A percentile compares a stretch with the other conserved stretches of the same genome.
Conservation (phyloP, 1,284 basidiomycete genomes). For the Meira nashicola region DNA sequence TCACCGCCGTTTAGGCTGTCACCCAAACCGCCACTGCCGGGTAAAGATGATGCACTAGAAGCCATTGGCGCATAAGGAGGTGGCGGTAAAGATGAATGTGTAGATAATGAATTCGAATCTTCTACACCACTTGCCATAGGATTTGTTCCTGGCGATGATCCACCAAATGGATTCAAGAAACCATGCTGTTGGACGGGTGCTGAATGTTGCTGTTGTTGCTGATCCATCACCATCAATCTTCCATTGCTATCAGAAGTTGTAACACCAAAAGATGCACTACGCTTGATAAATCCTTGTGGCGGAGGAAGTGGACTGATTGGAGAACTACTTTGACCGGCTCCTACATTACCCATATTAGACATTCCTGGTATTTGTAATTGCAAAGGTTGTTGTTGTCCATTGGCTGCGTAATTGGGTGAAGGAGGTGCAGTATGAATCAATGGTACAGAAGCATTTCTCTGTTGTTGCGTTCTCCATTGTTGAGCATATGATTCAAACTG, state of each 20-base stretch:
- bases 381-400: background rate
- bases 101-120: background rate
- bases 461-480: slow-evolving; percentile 7
- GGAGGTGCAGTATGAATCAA: slow-evolving; percentile 9
- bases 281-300: background rate
- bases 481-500: slow-evolving; percentile 6
- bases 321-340: background rate
- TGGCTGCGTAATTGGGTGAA: background rate
- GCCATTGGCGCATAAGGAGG: background rate
- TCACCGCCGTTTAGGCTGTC: no score
- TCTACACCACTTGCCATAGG: background rate
- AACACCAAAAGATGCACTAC: slow-evolving; percentile 2
- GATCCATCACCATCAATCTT: background rate
- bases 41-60: background rate
- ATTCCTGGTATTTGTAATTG: background rate
- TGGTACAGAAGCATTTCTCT: background rate
- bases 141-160: background rate
- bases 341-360: background rate
- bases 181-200: background rate
- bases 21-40: no score
- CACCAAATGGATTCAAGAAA: slow-evolving; percentile 1
- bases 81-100: slow-evolving; percentile 1
- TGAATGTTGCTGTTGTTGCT: background rate
- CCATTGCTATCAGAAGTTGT: background rate
- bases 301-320: background rate